A percentile compares a stretch with the other conserved stretches of the same genome.
Evolutionary conservation across 768 basidiomycete genomes (phyloP).

Genomic region (Mycena polygramma): DNA sequence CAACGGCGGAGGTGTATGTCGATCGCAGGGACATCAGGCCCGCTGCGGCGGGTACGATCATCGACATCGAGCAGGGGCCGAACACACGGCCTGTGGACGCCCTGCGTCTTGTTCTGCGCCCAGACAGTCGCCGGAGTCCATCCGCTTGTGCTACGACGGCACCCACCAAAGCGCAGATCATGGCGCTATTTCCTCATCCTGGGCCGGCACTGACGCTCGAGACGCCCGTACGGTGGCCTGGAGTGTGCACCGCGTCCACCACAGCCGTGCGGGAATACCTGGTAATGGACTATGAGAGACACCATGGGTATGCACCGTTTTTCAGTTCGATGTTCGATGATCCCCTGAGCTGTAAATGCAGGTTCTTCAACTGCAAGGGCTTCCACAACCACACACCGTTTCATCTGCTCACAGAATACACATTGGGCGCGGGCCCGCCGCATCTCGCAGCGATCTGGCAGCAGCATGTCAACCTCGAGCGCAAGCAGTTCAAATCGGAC

Average conservation of each 20-base stretch:
- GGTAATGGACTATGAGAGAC: neutral
- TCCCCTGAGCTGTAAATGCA: neutral
- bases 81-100: slow-evolving; percentile 8
- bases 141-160: slow-evolving; percentile 5
- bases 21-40: slow-evolving; percentile 17
- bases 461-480: neutral
- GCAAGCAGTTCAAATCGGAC: neutral
- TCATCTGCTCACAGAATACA: slow-evolving; percentile 4
- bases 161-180: neutral
- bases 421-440: neutral
- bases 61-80: slow-evolving; percentile 26
- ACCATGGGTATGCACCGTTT: slow-evolving; percentile 1
- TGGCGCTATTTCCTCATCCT: neutral
- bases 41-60: slow-evolving; percentile 37
- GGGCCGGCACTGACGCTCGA: neutral
- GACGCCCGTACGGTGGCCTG: slow-evolving; percentile 1
- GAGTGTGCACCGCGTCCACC: slow-evolving; percentile 1
- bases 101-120: slow-evolving; percentile 16
- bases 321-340: neutral
- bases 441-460: slow-evolving; percentile 11
- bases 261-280: neutral
- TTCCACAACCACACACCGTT: slow-evolving; percentile 12
- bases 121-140: neutral
- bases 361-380: slow-evolving; percentile 3
- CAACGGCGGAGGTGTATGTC: slow-evolving; percentile 19